phyloP scores from a whole-genome alignment of 106 monocot species.

The Amphibolis antarctica region DNA sequence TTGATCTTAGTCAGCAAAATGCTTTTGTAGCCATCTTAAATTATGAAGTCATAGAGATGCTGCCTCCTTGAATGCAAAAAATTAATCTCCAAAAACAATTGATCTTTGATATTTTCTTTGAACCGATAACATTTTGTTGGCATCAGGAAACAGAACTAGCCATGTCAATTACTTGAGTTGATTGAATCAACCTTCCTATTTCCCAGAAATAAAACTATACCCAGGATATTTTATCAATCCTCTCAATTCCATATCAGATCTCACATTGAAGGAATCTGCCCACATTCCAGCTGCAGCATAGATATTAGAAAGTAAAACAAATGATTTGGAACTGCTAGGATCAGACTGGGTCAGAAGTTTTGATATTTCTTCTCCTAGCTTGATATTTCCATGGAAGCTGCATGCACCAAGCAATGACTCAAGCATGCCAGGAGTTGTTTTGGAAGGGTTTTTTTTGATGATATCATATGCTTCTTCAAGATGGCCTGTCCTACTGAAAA shows the following conservation, averaged over 20 bases:
- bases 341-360: constrained; percentile 23
- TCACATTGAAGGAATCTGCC: constrained; percentile 25
- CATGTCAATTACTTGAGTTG: no score
- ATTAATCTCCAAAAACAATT: no score
- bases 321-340: constrained; percentile 22
- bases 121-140: no score
- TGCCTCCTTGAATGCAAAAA: no score
- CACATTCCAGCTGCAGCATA: constrained; percentile 45
- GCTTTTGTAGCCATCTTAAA: no score
- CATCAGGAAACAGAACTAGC: no score
- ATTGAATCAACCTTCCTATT: background rate
- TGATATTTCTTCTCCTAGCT: constrained; percentile 40
- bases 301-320: constrained; percentile 58
- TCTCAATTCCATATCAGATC: constrained; percentile 35
- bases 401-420: constrained; percentile 79
- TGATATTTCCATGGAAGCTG: constrained; percentile 17
- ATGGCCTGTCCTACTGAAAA: constrained; percentile 41
- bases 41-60: no score
- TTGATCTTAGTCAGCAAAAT: no score
- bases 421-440: constrained; percentile 25
- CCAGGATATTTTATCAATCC: constrained; percentile 49
- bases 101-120: no score
- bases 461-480: constrained; percentile 50
- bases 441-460: constrained; percentile 22
- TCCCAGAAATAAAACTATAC: constrained; percentile 19